Percentiles rank a stretch among this genome's conserved stretches.
Conservation (phyloP, 345 rosid species). For the Populus tremula region DNA sequence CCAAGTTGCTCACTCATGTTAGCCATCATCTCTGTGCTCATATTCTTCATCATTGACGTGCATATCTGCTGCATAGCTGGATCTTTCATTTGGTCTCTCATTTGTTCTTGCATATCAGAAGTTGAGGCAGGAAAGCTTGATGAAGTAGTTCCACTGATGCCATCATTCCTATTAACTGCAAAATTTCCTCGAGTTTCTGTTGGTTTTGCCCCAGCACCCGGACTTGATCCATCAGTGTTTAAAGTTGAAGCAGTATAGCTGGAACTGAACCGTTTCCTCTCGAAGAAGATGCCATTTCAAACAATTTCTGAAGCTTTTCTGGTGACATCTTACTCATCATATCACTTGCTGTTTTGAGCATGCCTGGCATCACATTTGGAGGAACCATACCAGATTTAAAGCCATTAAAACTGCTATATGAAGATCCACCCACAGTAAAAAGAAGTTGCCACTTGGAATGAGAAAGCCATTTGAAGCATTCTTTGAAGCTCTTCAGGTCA, state of each 20-base stretch:
- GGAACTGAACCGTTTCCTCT: conserved; percentile 38
- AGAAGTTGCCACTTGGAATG: conserved; percentile 58
- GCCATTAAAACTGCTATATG: conserved; percentile 32
- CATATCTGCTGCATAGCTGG: conserved; percentile 96
- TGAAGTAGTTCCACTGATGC: conserved; percentile 50
- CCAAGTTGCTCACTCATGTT: conserved; percentile 95
- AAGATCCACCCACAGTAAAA: conserved; percentile 27
- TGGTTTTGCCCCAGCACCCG: conserved; percentile 23
- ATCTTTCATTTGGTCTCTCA: conserved; percentile 90
- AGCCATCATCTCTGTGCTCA: conserved; percentile 92
- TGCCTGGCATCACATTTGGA: conserved; percentile 64
- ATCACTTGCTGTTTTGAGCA: conserved; percentile 73
- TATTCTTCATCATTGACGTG: conserved; percentile 74
- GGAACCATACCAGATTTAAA: conserved; percentile 41
- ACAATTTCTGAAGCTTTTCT: conserved; percentile 79
- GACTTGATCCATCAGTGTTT: conserved; percentile 17
- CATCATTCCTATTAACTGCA: conserved; percentile 29
- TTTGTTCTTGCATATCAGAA: conserved; percentile 77
- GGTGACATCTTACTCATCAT: conserved; percentile 76
- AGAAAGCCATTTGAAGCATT: conserved; percentile 74
- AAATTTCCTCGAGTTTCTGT: conserved; percentile 28
- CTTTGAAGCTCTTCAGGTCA: conserved; percentile 87
- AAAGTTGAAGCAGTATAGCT: conserved; percentile 22
- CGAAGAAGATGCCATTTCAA: conserved; percentile 70
- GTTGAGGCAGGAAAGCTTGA: conserved; percentile 53